phyloP scores from a whole-genome alignment of 441 rosid species.

The Syzygium malaccense region DNA sequence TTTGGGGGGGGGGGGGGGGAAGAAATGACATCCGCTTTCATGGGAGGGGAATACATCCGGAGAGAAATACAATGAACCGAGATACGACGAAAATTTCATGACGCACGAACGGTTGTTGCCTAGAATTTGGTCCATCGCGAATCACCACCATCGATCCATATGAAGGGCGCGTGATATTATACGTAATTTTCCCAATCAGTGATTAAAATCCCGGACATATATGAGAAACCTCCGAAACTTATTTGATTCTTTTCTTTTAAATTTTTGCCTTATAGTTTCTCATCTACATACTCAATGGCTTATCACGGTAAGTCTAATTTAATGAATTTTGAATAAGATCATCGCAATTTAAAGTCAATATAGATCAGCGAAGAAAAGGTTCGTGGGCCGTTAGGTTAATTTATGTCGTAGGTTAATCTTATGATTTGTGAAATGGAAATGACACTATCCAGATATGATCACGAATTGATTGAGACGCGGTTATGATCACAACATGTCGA shows the following conservation, averaged over 20 bases:
- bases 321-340: neutral
- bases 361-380: neutral
- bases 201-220: neutral
- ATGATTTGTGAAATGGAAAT: too few species aligned
- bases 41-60: neutral
- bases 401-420: neutral
- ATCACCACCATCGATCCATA: neutral
- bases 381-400: neutral
- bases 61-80: neutral
- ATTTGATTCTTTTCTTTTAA: neutral
- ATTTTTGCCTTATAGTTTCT: neutral
- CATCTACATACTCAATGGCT: neutral
- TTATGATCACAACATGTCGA: accelerated
- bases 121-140: neutral
- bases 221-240: neutral
- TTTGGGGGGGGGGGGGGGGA: neutral
- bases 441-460: neutral
- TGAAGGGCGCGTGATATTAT: accelerated
- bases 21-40: neutral
- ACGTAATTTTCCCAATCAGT: neutral
- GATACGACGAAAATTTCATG: neutral
- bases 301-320: neutral
- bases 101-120: neutral
- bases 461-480: neutral
- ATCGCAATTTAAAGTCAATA: neutral